A percentile compares a stretch with the other conserved stretches of the same genome.
Evolutionary conservation across 2,329 filamentous ascomycete species (phyloP).

Genomic region (Pseudofabraea citricarpa): DNA sequence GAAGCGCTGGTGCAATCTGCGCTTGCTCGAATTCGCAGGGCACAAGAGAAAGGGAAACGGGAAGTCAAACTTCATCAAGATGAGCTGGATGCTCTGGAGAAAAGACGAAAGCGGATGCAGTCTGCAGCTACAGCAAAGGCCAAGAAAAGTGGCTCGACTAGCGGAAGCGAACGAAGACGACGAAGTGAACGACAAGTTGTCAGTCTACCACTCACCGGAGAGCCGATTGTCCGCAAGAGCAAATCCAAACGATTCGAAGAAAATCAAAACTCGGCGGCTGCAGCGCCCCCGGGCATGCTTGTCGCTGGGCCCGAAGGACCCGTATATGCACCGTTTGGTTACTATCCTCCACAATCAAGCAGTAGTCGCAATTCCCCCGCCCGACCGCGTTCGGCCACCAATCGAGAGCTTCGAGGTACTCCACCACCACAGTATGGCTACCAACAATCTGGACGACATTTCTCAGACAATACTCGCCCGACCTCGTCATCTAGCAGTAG

Average conservation of each 20-base stretch:
- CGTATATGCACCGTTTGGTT: slow-evolving; percentile 39
- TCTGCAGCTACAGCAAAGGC: slow-evolving; percentile 18
- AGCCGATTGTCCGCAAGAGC: slow-evolving; percentile 26
- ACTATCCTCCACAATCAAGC: slow-evolving; percentile 28
- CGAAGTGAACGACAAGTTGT: slow-evolving; percentile 20
- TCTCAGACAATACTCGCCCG: slow-evolving; percentile 24
- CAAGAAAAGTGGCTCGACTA: slow-evolving; percentile 18
- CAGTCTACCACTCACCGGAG: slow-evolving; percentile 21
- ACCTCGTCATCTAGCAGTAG: slow-evolving; percentile 33
- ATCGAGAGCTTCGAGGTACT: slow-evolving; percentile 12
- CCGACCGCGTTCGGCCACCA: slow-evolving; percentile 26
- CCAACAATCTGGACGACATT: slow-evolving; percentile 16
- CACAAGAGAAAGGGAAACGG: slow-evolving; percentile 68
- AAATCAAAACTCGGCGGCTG: slow-evolving; percentile 20
- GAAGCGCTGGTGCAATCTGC: slow-evolving; percentile 74
- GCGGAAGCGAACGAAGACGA: slow-evolving; percentile 22
- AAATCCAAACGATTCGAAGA: slow-evolving; percentile 28
- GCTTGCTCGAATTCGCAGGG: slow-evolving; percentile 72
- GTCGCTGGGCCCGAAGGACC: slow-evolving; percentile 42
- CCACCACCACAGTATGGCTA: slow-evolving; percentile 16
- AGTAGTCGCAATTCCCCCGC: slow-evolving; percentile 27
- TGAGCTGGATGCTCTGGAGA: slow-evolving; percentile 77
- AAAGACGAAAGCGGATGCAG: slow-evolving; percentile 53
- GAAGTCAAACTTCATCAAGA: slow-evolving; percentile 77
- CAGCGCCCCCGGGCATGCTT: slow-evolving; percentile 37